Conservation (phyloP, 768 basidiomycete species). For the Lactarius pseudohatsudake region DNA sequence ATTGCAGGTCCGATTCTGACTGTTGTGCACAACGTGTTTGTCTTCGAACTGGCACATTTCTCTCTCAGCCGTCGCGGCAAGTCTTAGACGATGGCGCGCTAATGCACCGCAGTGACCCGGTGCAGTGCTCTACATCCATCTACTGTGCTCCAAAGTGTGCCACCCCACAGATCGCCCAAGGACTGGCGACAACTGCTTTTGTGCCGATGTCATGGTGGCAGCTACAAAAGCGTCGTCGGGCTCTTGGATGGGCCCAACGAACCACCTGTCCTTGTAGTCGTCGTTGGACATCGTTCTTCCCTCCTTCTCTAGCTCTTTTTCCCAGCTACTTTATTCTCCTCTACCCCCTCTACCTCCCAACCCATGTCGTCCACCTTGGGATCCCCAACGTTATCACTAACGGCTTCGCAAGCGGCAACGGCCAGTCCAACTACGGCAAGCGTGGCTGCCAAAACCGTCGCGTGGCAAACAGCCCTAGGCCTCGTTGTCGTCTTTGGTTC, state of each 20-base stretch:
- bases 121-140: not conserved
- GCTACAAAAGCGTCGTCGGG: not conserved
- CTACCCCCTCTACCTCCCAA: too few species aligned
- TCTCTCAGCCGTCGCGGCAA: not conserved
- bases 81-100: not conserved
- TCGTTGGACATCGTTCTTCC: not conserved
- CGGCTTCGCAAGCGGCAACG: not conserved
- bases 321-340: not conserved
- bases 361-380: not conserved
- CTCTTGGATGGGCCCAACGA: not conserved
- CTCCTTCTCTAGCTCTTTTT: not conserved
- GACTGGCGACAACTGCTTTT: not conserved
- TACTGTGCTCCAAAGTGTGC: not conserved
- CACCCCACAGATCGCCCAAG: not conserved
- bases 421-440: not conserved
- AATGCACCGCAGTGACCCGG: not conserved
- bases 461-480: constrained; percentile 15
- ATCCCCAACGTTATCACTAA: not conserved
- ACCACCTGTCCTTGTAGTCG: not conserved
- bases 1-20: not conserved
- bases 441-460: not conserved
- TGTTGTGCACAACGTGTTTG: not conserved
- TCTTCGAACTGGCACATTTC: not conserved
- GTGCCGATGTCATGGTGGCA: not conserved
- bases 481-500: constrained; percentile 16